These are phyloP conservation scores for Hsuehochloa calcarea DNA, from an alignment of 176 grass and related monocot genomes.

Conservation along the genomic window DNA sequence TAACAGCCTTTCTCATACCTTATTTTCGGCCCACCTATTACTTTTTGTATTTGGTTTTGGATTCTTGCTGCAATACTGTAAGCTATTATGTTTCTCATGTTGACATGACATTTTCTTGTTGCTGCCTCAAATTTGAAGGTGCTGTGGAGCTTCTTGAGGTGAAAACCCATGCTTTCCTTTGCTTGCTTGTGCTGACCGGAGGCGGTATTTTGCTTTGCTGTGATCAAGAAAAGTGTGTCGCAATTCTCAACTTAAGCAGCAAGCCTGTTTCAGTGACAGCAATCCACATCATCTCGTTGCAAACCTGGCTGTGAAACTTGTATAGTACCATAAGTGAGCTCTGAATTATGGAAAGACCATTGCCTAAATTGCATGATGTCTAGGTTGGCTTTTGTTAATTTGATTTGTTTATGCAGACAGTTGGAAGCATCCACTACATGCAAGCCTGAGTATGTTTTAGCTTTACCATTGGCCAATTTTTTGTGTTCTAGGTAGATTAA, in stretches of 20 bases:
- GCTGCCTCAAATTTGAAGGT: constrained; percentile 41
- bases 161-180: not conserved
- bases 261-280: not conserved
- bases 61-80: not conserved
- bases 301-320: not conserved
- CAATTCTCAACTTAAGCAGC: not conserved
- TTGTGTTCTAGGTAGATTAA: not conserved
- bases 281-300: not conserved
- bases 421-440: not conserved
- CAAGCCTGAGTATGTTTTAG: not conserved
- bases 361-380: not conserved
- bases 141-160: constrained; percentile 52
- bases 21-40: not conserved
- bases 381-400: not conserved
- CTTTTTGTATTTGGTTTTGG: not conserved
- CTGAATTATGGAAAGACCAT: not conserved
- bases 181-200: not conserved
- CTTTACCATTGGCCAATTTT: not conserved
- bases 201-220: not conserved
- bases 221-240: not conserved
- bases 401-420: not conserved
- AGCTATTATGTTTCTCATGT: not conserved
- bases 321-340: not conserved
- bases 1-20: not conserved
- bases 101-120: not conserved